Percentiles rank a stretch among this genome's conserved stretches.
phyloP scores from a whole-genome alignment of 2,329 filamentous ascomycete genomes.

The Bisporella sp. region DNA sequence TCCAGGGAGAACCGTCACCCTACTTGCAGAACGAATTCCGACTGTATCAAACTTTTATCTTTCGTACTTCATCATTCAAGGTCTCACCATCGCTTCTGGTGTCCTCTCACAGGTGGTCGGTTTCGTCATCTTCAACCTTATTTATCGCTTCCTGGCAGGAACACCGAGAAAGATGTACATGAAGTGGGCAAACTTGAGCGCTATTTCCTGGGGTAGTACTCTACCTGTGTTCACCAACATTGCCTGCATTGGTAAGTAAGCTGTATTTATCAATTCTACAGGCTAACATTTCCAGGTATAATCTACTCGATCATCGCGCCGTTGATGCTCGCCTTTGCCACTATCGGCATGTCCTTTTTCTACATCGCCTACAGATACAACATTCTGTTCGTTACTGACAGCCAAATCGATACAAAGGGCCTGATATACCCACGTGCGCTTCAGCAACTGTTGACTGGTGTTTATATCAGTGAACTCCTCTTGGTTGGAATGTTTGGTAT shows the following conservation, averaged over 20 bases:
- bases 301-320: conserved; percentile 84
- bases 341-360: conserved; percentile 70
- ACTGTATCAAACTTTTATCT: conserved; percentile 91
- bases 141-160: conserved; percentile 67
- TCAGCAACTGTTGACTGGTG: conserved; percentile 75
- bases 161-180: conserved; percentile 76
- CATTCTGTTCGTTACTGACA: conserved; percentile 78
- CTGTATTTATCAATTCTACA: neutral
- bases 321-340: conserved; percentile 74
- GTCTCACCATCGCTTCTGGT: conserved; percentile 68
- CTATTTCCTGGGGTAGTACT: conserved; percentile 77
- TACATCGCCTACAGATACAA: conserved; percentile 90
- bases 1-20: conserved; percentile 51
- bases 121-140: conserved; percentile 64
- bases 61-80: conserved; percentile 90
- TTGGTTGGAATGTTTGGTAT: conserved; percentile 80
- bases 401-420: conserved; percentile 79
- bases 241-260: conserved; percentile 62
- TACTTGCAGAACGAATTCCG: conserved; percentile 71
- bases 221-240: conserved; percentile 78
- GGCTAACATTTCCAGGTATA: conserved; percentile 48
- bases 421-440: conserved; percentile 82
- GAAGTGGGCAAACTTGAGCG: conserved; percentile 67
- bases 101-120: conserved; percentile 69
- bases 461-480: conserved; percentile 78